Percentiles rank a stretch among this genome's conserved stretches.
phyloP scores from a whole-genome alignment of 208 protist genomes.

The Herpetomonas samuelpessoai region DNA sequence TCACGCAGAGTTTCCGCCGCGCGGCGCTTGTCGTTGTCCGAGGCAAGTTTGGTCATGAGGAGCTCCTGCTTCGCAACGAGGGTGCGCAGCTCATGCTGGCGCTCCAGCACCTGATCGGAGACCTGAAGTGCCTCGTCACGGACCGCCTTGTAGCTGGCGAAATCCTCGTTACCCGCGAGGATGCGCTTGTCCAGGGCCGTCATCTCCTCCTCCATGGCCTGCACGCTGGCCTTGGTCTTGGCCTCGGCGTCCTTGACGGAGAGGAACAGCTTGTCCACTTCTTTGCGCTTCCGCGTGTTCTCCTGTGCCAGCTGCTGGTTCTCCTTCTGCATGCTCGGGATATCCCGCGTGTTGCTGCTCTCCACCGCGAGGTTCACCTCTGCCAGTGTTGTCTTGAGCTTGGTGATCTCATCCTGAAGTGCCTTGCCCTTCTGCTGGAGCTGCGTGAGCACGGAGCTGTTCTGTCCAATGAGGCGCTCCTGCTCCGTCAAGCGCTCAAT shows the following conservation, averaged over 20 bases:
- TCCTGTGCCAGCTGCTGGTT: constrained; percentile 59
- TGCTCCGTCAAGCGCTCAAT: constrained; percentile 85
- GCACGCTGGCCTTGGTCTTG: constrained; percentile 55
- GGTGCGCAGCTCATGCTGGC: constrained; percentile 77
- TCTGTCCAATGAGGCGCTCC: constrained; percentile 79
- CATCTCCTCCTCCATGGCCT: constrained; percentile 77
- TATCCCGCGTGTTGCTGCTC: constrained; percentile 54
- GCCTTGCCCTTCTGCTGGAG: constrained; percentile 73
- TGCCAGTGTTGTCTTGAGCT: constrained; percentile 72
- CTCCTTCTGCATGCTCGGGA: constrained; percentile 66
- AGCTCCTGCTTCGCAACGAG: constrained; percentile 83
- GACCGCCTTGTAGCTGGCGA: constrained; percentile 60
- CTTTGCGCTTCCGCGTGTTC: constrained; percentile 60
- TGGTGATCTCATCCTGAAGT: constrained; percentile 69
- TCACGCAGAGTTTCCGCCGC: constrained; percentile 64
- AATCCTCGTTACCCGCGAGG: constrained; percentile 75
- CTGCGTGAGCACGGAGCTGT: constrained; percentile 65
- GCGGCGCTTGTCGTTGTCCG: constrained; percentile 73
- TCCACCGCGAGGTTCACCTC: constrained; percentile 87
- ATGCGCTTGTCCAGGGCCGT: constrained; percentile 73
- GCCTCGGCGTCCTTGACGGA: constrained; percentile 70
- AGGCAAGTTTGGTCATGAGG: constrained; percentile 70
- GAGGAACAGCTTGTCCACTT: constrained; percentile 85
- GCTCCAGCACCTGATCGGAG: constrained; percentile 74
- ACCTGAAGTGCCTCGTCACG: constrained; percentile 72